phyloP scores from a whole-genome alignment of 345 rosid species.

The Aegle marmelos region DNA sequence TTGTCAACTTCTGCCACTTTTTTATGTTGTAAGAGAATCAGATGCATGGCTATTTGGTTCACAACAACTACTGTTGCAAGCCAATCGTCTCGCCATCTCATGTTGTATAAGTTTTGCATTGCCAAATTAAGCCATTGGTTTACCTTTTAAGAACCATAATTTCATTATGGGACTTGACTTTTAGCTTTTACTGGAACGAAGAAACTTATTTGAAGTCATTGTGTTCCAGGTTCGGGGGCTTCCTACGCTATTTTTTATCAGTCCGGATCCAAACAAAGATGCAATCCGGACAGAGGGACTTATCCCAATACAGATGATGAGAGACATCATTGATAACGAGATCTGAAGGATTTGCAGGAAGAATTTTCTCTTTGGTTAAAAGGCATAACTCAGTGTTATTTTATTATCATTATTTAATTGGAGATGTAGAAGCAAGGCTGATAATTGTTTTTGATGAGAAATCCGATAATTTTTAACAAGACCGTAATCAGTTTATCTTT shows the following conservation, averaged over 20 bases:
- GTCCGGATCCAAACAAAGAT: slow-evolving; percentile 83
- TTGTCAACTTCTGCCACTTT: background rate
- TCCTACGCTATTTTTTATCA: slow-evolving; percentile 80
- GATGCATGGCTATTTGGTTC: background rate
- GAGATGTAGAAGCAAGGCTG: too few relatives aligned
- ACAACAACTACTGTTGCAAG: background rate
- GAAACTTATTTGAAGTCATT: background rate
- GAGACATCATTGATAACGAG: slow-evolving; percentile 74
- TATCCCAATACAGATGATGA: slow-evolving; percentile 86
- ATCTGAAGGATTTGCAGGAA: slow-evolving; percentile 44
- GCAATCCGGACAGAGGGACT: slow-evolving; percentile 94
- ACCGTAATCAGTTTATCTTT: too few relatives aligned
- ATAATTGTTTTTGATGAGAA: too few relatives aligned
- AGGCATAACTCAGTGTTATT: background rate
- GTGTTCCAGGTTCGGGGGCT: slow-evolving; percentile 77
- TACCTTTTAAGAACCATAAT: background rate
- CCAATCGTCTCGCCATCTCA: background rate
- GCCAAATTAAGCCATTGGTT: background rate
- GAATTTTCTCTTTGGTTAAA: background rate
- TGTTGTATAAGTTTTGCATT: background rate
- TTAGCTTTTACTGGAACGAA: background rate
- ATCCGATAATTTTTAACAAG: too few relatives aligned
- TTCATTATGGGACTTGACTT: background rate
- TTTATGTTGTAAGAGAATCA: background rate
- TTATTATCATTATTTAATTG: background rate